Conservation (phyloP, 2,329 filamentous ascomycete genomes). For the Aspergillus japonicus region DNA sequence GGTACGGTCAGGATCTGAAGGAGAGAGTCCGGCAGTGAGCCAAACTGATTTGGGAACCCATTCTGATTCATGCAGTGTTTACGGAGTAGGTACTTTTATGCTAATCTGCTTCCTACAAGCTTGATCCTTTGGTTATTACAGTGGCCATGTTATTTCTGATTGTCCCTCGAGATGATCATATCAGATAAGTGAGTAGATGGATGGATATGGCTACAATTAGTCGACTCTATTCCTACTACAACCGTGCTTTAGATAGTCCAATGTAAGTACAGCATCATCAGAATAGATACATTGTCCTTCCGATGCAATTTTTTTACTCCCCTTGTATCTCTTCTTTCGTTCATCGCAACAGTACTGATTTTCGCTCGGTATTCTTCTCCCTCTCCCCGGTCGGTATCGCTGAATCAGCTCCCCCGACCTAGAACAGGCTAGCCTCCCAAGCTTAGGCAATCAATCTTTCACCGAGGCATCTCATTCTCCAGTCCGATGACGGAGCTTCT, state of each 20-base stretch:
- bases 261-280: too few relatives aligned
- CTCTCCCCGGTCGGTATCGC: neutral
- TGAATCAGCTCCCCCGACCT: conserved; percentile 18
- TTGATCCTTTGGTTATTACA: neutral
- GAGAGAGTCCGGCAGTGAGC: too few relatives aligned
- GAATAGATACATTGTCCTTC: too few relatives aligned
- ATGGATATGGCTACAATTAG: neutral
- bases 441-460: neutral
- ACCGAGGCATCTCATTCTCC: neutral
- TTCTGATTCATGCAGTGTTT: neutral
- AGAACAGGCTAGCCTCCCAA: conserved; percentile 1
- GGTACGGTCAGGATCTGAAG: neutral
- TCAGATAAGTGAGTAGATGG: neutral
- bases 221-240: too few relatives aligned
- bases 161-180: neutral
- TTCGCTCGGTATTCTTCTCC: too few relatives aligned
- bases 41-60: neutral
- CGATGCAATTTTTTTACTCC: too few relatives aligned
- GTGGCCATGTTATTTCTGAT: neutral
- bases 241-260: too few relatives aligned
- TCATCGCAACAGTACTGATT: too few relatives aligned
- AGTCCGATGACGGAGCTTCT: conserved; percentile 26
- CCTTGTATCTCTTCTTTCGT: too few relatives aligned
- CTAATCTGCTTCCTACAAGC: neutral
- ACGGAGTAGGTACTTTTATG: too few relatives aligned